Conservation (phyloP, 805 yeast genomes). For the Kazachstania kunashirensis region DNA sequence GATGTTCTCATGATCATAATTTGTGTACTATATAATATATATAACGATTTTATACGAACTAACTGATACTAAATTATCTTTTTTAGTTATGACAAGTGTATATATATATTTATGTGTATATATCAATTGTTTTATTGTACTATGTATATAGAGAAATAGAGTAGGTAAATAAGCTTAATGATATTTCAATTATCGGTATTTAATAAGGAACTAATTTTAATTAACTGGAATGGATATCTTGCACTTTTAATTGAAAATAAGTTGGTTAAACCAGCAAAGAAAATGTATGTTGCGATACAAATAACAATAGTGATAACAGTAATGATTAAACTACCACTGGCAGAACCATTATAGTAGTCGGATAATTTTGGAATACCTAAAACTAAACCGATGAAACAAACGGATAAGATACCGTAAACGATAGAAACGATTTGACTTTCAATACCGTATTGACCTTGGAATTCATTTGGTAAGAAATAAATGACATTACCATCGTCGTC, state of each 20-base stretch:
- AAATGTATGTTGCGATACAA: slow-evolving; percentile 38
- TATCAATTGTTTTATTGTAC: background rate
- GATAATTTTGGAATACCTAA: slow-evolving; percentile 40
- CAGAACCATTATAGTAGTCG: slow-evolving; percentile 23
- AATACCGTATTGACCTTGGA: slow-evolving; percentile 68
- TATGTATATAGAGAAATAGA: background rate
- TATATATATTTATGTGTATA: background rate
- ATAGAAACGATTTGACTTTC: slow-evolving; percentile 83
- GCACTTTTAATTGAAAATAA: slow-evolving; percentile 62
- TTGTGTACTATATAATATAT: no score
- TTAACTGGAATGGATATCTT: slow-evolving; percentile 67
- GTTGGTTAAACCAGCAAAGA: slow-evolving; percentile 54
- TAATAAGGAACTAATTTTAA: slow-evolving; percentile 23
- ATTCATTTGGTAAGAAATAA: slow-evolving; percentile 53
- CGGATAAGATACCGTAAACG: slow-evolving; percentile 58
- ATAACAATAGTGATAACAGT: slow-evolving; percentile 40
- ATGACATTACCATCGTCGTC: slow-evolving; percentile 34
- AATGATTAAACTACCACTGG: slow-evolving; percentile 30
- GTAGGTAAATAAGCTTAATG: no score
- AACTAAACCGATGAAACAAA: slow-evolving; percentile 48
- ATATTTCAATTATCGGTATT: background rate
- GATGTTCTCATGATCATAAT: no score
- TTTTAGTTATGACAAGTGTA: background rate
- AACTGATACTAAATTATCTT: no score
- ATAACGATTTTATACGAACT: no score